These are phyloP conservation scores for Coniochaeta hoffmannii DNA, from an alignment of 2,329 filamentous ascomycete species.

Conservation along the genomic window DNA sequence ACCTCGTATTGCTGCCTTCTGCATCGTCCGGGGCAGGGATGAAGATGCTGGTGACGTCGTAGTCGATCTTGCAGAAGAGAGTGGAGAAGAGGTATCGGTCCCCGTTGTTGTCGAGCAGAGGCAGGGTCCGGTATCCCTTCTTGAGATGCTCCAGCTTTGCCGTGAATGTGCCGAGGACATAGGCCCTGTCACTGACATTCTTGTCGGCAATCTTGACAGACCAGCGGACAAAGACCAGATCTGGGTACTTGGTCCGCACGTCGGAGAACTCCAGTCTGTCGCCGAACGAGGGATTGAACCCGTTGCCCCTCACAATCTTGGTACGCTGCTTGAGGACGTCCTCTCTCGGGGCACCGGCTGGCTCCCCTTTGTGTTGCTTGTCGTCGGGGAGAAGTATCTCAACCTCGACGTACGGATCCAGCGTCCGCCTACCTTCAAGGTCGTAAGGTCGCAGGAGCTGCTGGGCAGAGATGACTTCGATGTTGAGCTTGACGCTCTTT, in stretches of 20 bases:
- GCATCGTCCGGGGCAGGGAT: constrained; percentile 37
- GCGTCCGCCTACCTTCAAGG: constrained; percentile 44
- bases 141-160: constrained; percentile 86
- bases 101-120: constrained; percentile 78
- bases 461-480: constrained; percentile 89
- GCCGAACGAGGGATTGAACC: constrained; percentile 87
- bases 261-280: constrained; percentile 65
- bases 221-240: constrained; percentile 89
- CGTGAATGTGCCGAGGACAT: constrained; percentile 78
- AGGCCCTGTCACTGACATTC: constrained; percentile 57
- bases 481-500: constrained; percentile 75
- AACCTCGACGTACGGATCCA: constrained; percentile 92
- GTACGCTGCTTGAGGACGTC: constrained; percentile 58
- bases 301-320: constrained; percentile 75
- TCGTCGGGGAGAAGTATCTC: constrained; percentile 94
- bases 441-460: constrained; percentile 79
- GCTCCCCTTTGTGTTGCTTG: constrained; percentile 79
- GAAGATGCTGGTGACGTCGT: constrained; percentile 49
- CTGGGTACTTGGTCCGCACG: constrained; percentile 88
- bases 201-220: constrained; percentile 74
- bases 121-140: constrained; percentile 87
- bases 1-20: constrained; percentile 37
- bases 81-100: constrained; percentile 94
- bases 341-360: constrained; percentile 51
- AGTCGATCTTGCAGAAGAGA: constrained; percentile 81